phyloP scores from a whole-genome alignment of 148 eudicot genomes.

The Heliosperma pusillum region DNA sequence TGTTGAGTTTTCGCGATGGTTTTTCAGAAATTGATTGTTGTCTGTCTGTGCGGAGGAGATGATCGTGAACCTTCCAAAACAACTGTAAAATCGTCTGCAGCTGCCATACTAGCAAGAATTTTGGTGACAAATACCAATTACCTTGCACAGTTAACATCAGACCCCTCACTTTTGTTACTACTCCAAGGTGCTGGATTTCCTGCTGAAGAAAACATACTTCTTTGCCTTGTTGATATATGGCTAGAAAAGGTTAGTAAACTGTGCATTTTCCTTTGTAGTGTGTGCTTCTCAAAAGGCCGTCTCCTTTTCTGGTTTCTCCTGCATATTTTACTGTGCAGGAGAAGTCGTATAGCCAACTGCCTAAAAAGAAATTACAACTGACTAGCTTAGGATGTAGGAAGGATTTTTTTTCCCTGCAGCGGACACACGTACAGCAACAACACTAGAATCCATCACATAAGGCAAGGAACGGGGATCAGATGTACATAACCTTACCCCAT shows the following conservation, averaged over 20 bases:
- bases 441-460: not conserved
- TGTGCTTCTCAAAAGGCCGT: not conserved
- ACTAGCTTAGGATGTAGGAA: not conserved
- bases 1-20: slow-evolving; percentile 15
- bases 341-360: not conserved
- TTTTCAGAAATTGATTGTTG: slow-evolving; percentile 75
- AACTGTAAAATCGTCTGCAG: slow-evolving; percentile 77
- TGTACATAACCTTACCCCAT: not conserved
- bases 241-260: slow-evolving; percentile 78
- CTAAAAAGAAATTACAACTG: not conserved
- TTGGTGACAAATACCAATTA: slow-evolving; percentile 85
- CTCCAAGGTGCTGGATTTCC: slow-evolving; percentile 82
- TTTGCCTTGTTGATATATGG: slow-evolving; percentile 90
- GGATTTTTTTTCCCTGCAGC: not conserved
- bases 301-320: not conserved
- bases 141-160: slow-evolving; percentile 86
- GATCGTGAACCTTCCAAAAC: slow-evolving; percentile 82
- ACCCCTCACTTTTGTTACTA: slow-evolving; percentile 52
- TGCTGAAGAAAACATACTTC: slow-evolving; percentile 75
- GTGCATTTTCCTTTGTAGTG: not conserved
- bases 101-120: slow-evolving; percentile 87
- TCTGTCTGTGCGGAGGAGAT: slow-evolving; percentile 83
- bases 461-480: not conserved
- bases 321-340: not conserved
- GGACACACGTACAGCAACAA: not conserved